Base-by-base conservation (phyloP, 306 rosid genomes). In the Calophaca sinica region DNA sequence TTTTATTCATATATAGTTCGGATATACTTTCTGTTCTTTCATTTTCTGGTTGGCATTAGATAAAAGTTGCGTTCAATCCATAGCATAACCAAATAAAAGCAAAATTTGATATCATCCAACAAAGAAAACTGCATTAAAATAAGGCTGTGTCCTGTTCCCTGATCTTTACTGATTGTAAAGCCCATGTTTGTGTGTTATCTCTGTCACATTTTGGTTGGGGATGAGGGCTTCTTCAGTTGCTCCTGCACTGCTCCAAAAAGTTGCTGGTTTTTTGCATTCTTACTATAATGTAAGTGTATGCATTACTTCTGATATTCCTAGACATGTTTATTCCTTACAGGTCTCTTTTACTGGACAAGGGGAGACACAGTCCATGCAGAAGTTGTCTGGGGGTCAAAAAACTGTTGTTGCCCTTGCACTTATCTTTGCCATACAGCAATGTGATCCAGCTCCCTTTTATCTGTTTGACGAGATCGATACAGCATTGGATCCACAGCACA, bases 381-480 rank as follows among this genome's bases (percentile, higher is more conserved):
- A 94, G 79, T 85, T 94, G 82, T 94, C 99, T 31, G 97, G 99
- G 70, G 99, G 99, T 66, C 96, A 94, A 81, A 94, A 94, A 85
- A 94, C 99, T 84, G 99, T 92, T 66, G 99, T 94, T 70, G 99
- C 99, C 65, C 89, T 94, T 61, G 89, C 99, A 3, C 99, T 94
- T 65, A 94, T 94, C 80, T 94, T 94, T 76, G 99, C 99, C 70
- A 92, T 94, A 68, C 99, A 94, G 85, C 91, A 96, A 90, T 94
- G 99, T 76, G 99, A 94, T 87, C 99, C 97, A 12, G 99, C 99
- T 28, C 99, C 99, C 10, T 94, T 94, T 83, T 94, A 94, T 84
- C 93, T 94, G 54, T 94, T 94, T 70, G 99, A 94, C 74, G 99
- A 94, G 87, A 94, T 92, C 44, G 99, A 94, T 76, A 97, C 97